Conservation (phyloP, 257 asterid species). For the Penstemon davidsonii region DNA sequence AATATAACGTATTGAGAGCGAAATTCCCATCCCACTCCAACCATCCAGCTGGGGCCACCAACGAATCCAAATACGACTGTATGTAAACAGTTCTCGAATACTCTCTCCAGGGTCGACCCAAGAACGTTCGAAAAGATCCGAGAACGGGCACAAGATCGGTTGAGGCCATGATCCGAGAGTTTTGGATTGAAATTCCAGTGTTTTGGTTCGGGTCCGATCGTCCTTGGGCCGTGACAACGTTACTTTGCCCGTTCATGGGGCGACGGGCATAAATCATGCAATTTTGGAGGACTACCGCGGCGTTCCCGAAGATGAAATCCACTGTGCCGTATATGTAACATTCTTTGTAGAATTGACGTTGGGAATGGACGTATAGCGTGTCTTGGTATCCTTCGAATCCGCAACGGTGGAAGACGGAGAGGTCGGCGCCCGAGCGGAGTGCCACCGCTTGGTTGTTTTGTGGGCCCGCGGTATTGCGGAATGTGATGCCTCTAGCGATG, state of each 20-base stretch:
- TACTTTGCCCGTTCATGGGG: constrained; percentile 10
- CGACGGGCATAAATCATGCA: constrained; percentile 23
- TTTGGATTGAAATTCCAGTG: constrained; percentile 28
- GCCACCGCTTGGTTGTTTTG: constrained; percentile 30
- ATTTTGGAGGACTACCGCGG: constrained; percentile 25
- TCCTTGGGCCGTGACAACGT: constrained; percentile 30
- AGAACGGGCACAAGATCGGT: neutral
- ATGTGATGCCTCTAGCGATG: constrained; percentile 27
- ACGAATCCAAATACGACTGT: constrained; percentile 10
- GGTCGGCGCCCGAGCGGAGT: constrained; percentile 20
- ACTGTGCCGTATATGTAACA: constrained; percentile 29
- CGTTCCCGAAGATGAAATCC: constrained; percentile 39
- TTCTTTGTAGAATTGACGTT: constrained; percentile 26
- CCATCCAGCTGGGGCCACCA: constrained; percentile 31
- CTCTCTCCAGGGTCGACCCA: constrained; percentile 32
- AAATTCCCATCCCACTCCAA: constrained; percentile 17
- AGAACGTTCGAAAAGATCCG: neutral
- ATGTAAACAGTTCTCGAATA: constrained; percentile 25
- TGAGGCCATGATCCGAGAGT: constrained; percentile 17
- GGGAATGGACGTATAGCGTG: constrained; percentile 24
- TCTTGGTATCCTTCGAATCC: constrained; percentile 34
- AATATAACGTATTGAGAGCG: constrained; percentile 5
- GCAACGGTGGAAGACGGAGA: constrained; percentile 28
- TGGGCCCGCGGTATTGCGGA: constrained; percentile 29
- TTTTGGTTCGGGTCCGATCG: constrained; percentile 4